Percentiles rank a stretch among this genome's conserved stretches.
Conservation (phyloP, 805 yeast genomes). For the Myxozyma sirexii region DNA sequence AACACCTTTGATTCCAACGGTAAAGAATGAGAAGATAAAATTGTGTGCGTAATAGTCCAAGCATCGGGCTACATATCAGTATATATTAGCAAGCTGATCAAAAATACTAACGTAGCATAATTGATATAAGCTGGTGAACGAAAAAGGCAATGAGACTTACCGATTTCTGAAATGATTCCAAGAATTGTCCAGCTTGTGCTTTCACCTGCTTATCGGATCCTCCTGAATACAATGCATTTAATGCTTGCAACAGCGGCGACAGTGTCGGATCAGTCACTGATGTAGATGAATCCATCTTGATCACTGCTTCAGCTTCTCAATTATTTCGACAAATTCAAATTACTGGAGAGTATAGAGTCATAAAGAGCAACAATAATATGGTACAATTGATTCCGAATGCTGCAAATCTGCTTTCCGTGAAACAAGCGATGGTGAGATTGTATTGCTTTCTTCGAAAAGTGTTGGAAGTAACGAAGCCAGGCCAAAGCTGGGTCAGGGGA, state of each 20-base stretch:
- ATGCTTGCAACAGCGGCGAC: constrained; percentile 41
- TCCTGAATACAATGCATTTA: constrained; percentile 53
- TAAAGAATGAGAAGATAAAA: constrained; percentile 29
- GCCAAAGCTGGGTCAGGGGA: constrained; percentile 2
- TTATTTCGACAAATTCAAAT: neutral
- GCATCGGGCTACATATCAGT: constrained; percentile 49
- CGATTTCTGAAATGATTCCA: constrained; percentile 80
- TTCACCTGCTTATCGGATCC: constrained; percentile 46
- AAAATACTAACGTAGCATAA: too few species aligned
- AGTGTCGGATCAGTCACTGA: constrained; percentile 20
- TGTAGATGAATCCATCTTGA: constrained; percentile 8
- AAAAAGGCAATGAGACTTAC: constrained; percentile 37
- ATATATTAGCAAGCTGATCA: neutral
- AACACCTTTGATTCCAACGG: constrained; percentile 70
- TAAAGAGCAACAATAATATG: neutral
- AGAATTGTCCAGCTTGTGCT: constrained; percentile 53
- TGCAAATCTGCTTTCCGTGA: neutral
- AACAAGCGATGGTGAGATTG: neutral
- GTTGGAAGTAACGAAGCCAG: neutral
- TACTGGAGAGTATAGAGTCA: neutral
- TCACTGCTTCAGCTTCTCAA: neutral
- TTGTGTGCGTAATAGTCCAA: constrained; percentile 69
- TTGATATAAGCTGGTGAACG: too few species aligned
- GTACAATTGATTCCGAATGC: too few species aligned
- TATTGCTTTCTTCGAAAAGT: neutral